Base-by-base conservation (phyloP, 768 basidiomycete genomes). In the Serendipita vermifera region DNA sequence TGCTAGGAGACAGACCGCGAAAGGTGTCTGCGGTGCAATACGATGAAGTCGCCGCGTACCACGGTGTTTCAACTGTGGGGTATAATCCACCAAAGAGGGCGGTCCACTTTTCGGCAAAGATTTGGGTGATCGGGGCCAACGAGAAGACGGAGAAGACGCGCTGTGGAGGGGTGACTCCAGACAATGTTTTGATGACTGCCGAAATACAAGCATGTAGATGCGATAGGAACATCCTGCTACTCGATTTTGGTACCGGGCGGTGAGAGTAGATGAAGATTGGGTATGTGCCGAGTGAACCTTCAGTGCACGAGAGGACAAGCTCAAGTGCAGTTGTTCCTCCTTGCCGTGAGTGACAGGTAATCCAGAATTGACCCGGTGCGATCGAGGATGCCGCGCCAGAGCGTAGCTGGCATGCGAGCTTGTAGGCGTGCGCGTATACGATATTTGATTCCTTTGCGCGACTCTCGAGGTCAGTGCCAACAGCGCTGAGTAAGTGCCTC, bases 61-160 rank as follows among this genome's bases (percentile, higher is more conserved):
- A 51, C 7, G 46, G 46, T 29, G 17, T 15, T 7, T 29, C 46
- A 51, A 15, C 22, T n/a, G n/a, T n/a, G n/a, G n/a, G n/a, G n/a
- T n/a, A n/a, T n/a, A n/a, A n/a, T n/a, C n/a, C 22, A 15, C 46
- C 46, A 13, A 29, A 9, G 9, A 9, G 5, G n/a, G 20, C 15
- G 9, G 5, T 31, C 46, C 46, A 51, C 4, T 20, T 29, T 26
- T 5, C 22, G 6, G 46, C 46, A 51, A 51, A 51, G 17, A 29
- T 29, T 4, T 7, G 1, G 17, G 46, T 51, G 20, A 51, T 29
- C 6, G 20, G 20, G 2, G 24, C 9, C 0, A 29, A 29, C 5
- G 46, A 20, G 31, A 51, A 51, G 46, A 51, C 46, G 46, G 46
- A 51, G 27, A 51, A 51, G 46, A 51, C 46, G 46, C 46, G 46